A percentile compares a stretch with the other conserved stretches of the same genome.
Evolutionary conservation across 345 rosid species (phyloP).

Genomic region (Pistacia vera): DNA sequence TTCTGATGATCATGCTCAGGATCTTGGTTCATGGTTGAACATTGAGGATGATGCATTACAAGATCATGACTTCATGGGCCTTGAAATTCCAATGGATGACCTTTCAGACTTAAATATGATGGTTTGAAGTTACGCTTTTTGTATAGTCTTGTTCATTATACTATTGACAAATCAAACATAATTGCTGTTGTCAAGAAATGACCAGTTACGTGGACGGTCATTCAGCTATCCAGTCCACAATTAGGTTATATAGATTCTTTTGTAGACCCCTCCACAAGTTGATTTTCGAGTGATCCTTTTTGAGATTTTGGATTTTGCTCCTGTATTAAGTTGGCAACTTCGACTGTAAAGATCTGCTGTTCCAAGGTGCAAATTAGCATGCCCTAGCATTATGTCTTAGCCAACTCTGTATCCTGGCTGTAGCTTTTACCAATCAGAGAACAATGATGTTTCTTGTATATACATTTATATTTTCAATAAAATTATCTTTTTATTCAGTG

Average conservation of each 20-base stretch:
- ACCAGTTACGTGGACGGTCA: conserved; percentile 54
- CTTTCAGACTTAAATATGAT: conserved; percentile 95
- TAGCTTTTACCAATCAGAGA: conserved; percentile 60
- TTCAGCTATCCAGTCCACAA: conserved; percentile 48
- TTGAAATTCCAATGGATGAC: conserved; percentile 99
- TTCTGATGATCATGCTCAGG: conserved; percentile 74
- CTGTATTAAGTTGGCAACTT: conserved; percentile 56
- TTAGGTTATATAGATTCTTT: conserved; percentile 81
- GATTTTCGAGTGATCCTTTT: conserved; percentile 53
- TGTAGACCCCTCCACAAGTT: conserved; percentile 47
- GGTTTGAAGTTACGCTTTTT: conserved; percentile 72
- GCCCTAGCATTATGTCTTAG: conserved; percentile 49
- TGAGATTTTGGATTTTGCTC: conserved; percentile 47
- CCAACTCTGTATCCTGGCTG: conserved; percentile 53
- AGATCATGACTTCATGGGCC: conserved; percentile 91
- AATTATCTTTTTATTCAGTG: conserved; percentile 44
- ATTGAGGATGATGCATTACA: conserved; percentile 91
- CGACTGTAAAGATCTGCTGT: conserved; percentile 63
- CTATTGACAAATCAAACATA: conserved; percentile 59
- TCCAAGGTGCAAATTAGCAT: conserved; percentile 49
- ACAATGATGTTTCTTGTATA: conserved; percentile 76
- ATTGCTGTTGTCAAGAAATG: conserved; percentile 52
- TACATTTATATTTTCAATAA: conserved; percentile 70
- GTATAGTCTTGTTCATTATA: conserved; percentile 88
- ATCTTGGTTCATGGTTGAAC: conserved; percentile 91